A percentile compares a stretch with the other conserved stretches of the same genome.
Evolutionary conservation across 179 eudicot genomes (phyloP).

Genomic region (Patellifolia procumbens): DNA sequence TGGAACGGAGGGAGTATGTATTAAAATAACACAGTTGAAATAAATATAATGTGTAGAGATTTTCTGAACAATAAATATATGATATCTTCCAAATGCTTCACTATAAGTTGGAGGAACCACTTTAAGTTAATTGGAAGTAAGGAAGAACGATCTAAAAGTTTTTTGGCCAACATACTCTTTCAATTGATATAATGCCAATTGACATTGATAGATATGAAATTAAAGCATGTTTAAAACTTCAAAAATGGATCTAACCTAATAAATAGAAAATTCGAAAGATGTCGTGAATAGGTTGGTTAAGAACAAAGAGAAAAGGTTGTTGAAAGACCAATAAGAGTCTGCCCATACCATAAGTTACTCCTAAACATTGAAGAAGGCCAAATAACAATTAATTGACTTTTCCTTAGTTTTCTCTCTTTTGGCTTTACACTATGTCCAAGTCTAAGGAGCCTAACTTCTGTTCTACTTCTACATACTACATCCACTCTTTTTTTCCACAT

Average conservation of each 20-base stretch:
- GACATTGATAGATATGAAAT: neutral
- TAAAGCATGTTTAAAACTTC: neutral
- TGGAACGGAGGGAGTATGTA: too few relatives aligned
- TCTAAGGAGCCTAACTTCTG: slow-evolving; percentile 5
- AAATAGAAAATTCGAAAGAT: neutral
- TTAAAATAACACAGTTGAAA: too few relatives aligned
- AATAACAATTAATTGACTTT: neutral
- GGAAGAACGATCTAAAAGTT: neutral
- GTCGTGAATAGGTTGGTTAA: neutral
- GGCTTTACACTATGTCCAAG: neutral
- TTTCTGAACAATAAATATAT: too few relatives aligned
- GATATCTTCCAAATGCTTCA: too few relatives aligned
- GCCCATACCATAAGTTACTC: slow-evolving; percentile 5
- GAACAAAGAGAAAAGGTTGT: neutral
- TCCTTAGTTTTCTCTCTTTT: neutral
- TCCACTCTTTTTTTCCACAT: neutral
- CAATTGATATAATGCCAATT: neutral
- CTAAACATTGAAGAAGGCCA: neutral
- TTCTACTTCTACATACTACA: neutral
- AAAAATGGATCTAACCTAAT: slow-evolving; percentile 9
- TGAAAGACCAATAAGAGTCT: neutral
- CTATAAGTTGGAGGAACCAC: neutral
- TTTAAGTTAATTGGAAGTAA: slow-evolving; percentile 11
- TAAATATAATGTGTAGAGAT: too few relatives aligned
- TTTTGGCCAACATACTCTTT: neutral